phyloP scores from a whole-genome alignment of 2,329 filamentous ascomycete species.

The Stagonosporopsis tanaceti region DNA sequence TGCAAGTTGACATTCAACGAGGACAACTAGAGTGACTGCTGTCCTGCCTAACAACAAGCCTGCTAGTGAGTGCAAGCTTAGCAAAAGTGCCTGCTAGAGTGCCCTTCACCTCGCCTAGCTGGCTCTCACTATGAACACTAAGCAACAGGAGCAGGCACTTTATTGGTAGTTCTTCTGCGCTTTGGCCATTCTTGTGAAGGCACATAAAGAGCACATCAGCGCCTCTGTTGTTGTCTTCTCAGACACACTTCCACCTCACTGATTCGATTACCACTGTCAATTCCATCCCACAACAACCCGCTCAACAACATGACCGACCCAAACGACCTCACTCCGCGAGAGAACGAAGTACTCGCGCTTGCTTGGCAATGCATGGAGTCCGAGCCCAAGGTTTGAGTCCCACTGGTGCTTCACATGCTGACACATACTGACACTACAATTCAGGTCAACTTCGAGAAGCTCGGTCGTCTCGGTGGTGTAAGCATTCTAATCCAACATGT shows the following conservation, averaged over 20 bases:
- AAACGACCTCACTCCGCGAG: slow-evolving; percentile 32
- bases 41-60: background rate
- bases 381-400: slow-evolving; percentile 40
- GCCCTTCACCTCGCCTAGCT: slow-evolving; percentile 14
- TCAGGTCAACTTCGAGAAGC: slow-evolving; percentile 25
- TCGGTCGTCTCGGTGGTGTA: slow-evolving; percentile 23
- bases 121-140: slow-evolving; percentile 18
- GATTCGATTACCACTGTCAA: background rate
- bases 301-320: slow-evolving; percentile 1
- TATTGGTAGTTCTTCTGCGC: background rate
- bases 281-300: background rate
- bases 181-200: background rate
- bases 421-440: background rate
- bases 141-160: slow-evolving; percentile 7
- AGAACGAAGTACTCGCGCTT: slow-evolving; percentile 42
- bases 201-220: background rate
- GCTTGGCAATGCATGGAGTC: slow-evolving; percentile 48
- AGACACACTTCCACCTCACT: background rate
- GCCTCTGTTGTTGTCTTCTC: background rate
- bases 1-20: background rate
- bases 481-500: background rate
- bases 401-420: background rate
- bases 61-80: background rate
- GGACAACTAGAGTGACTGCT: background rate
- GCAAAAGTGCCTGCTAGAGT: slow-evolving; percentile 1